phyloP scores from a whole-genome alignment of 805 yeast genomes.

The Schizosaccharomyces cryophilus region DNA sequence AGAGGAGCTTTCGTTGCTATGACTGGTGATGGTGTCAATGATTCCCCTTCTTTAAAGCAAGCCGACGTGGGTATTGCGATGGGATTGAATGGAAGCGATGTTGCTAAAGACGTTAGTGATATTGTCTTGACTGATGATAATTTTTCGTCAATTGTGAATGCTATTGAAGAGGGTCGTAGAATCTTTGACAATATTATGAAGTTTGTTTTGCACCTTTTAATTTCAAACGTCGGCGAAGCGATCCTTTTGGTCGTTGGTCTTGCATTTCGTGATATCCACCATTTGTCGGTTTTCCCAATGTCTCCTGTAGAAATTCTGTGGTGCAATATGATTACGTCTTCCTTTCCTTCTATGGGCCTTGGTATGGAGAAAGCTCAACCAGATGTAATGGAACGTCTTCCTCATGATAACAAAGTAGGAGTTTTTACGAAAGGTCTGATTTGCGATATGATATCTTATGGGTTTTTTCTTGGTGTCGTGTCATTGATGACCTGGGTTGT shows the following conservation, averaged over 20 bases:
- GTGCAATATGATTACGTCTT: constrained; percentile 56
- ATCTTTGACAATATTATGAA: constrained; percentile 60
- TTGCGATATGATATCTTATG: constrained; percentile 46
- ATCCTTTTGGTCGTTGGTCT: constrained; percentile 45
- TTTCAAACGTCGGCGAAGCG: constrained; percentile 52
- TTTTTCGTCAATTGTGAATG: constrained; percentile 55
- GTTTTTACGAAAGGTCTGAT: constrained; percentile 46
- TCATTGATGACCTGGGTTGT: constrained; percentile 44
- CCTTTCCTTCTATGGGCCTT: constrained; percentile 68
- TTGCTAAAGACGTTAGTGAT: constrained; percentile 64
- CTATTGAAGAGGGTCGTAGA: constrained; percentile 58
- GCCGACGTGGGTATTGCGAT: constrained; percentile 69
- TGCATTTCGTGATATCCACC: constrained; percentile 37
- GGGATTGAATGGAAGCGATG: constrained; percentile 65
- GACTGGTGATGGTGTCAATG: constrained; percentile 73
- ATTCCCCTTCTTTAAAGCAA: constrained; percentile 49
- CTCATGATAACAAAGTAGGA: constrained; percentile 28
- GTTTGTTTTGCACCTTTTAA: constrained; percentile 47
- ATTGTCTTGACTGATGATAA: constrained; percentile 55
- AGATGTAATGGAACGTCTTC: constrained; percentile 39
- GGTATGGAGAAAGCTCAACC: constrained; percentile 42
- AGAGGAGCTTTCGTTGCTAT: constrained; percentile 43
- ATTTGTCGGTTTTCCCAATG: constrained; percentile 55
- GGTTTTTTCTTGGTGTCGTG: constrained; percentile 39
- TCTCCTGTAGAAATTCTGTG: constrained; percentile 61